Conservation (phyloP, 352 stramenopile genomes). For the Phytophthora macrochlamydospora region DNA sequence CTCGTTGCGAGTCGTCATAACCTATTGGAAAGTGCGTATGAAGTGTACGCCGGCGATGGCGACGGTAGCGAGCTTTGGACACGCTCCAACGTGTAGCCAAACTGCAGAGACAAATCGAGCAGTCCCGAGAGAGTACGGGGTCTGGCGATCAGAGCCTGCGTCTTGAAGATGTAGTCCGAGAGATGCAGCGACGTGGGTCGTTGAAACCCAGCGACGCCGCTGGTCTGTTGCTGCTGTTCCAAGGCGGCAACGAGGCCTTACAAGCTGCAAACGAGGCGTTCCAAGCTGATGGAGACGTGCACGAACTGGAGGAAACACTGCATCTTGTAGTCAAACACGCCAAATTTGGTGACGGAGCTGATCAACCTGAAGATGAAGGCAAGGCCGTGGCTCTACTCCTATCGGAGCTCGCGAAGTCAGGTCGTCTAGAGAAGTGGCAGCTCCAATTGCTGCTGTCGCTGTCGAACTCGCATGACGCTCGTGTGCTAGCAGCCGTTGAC, state of each 20-base stretch:
- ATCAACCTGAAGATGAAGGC: constrained; percentile 26
- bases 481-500: constrained; percentile 59
- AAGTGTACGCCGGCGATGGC: constrained; percentile 61
- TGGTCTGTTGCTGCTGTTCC: constrained; percentile 64
- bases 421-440: constrained; percentile 56
- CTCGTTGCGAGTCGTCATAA: constrained; percentile 63
- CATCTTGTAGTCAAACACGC: constrained; percentile 85
- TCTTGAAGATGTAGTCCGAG: constrained; percentile 65
- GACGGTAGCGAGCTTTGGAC: constrained; percentile 75
- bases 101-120: constrained; percentile 58
- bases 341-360: constrained; percentile 45
- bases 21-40: constrained; percentile 73
- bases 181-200: constrained; percentile 67
- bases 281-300: constrained; percentile 69
- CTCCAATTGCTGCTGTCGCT: constrained; percentile 63
- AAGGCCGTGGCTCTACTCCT: constrained; percentile 39
- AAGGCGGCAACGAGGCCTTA: constrained; percentile 74
- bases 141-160: constrained; percentile 38
- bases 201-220: constrained; percentile 61
- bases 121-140: constrained; percentile 16
- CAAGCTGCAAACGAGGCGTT: constrained; percentile 72
- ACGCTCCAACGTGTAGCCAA: constrained; percentile 75
- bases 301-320: constrained; percentile 80
- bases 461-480: constrained; percentile 45
- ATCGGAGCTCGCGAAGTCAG: constrained; percentile 37